Evolutionary conservation across 192 early-diverging fungal genomes (phyloP), one percentile per base, ranked within the genome.

Genomic region (Umbelopsis vinacea): DNA sequence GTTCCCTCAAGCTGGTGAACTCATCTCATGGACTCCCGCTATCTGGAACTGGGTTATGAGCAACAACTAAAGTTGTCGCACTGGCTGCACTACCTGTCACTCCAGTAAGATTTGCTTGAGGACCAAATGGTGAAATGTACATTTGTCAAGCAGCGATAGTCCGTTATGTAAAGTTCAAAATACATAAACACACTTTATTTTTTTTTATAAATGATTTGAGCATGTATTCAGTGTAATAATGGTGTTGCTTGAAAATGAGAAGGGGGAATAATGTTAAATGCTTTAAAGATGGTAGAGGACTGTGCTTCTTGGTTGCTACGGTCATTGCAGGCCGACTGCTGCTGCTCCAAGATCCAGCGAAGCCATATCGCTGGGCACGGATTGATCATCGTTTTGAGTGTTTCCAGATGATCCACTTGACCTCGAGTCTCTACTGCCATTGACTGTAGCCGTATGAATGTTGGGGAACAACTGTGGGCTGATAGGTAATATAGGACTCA

Each of bases 11-110:
- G 80, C 84, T 70, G 84, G 84, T 77, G 90, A 90, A 75, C 73
- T 91, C 29, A 74, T 82, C 70, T 70, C 85, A 76, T 91, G 88
- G 90, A 66, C 79, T 22, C 82, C 85, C 47, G 82, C 84, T 68
- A 85, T 88, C 74, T 86, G 74, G 63, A 87, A 89, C 76, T 93
- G 92, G 92, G 84, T 91, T 63, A 76, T 81, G 52, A 79, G 87
- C 24, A 85, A 86, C 73, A 92, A 93, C 86, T 93, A 89, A 76
- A 70, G 24, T 37, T 17, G 33, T 15, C 19, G 48, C 15, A 43
- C 40, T 12, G 40, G 11, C 11, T 43, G 6, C 40, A 11, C 6
- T 43, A 12, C 40, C 40, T 43, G 40, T 7, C 0, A 7, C 40
- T 43, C 11, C 40, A 43, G 8, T 43, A 43, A 11, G 40, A 43